Evolutionary conservation across 495 filamentous ascomycete species (phyloP).

Genomic region (Penicillium robsamsonii): DNA sequence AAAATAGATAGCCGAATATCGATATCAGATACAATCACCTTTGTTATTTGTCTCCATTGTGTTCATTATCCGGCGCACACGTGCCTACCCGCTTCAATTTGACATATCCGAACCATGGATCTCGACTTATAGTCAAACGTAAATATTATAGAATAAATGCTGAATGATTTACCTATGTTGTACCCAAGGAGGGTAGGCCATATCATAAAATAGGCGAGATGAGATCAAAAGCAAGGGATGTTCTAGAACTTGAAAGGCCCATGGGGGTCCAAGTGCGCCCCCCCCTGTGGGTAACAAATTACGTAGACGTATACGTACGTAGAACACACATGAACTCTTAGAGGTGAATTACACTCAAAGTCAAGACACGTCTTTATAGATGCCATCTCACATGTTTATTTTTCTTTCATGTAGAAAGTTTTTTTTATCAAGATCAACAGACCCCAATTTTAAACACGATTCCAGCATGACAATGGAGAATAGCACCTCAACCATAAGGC

Average conservation of each 20-base stretch:
- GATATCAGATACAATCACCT: too few relatives aligned
- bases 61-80: conserved; percentile 6
- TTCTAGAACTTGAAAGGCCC: too few relatives aligned
- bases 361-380: background rate
- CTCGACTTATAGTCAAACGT: background rate
- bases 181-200: too few relatives aligned
- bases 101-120: background rate
- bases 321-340: background rate
- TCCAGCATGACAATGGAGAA: conserved; percentile 9
- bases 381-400: background rate
- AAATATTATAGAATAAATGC: too few relatives aligned
- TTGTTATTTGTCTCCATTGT: too few relatives aligned
- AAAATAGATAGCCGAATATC: too few relatives aligned
- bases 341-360: background rate
- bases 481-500: conserved; percentile 8
- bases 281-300: background rate
- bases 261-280: too few relatives aligned
- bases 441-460: conserved; percentile 2
- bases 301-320: background rate
- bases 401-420: background rate
- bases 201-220: too few relatives aligned
- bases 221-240: too few relatives aligned
- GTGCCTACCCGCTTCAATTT: conserved; percentile 1
- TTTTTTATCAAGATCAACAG: background rate
- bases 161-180: too few relatives aligned